Conservation (phyloP, 2,329 filamentous ascomycete genomes). For the Chaetothyriales sp. region DNA sequence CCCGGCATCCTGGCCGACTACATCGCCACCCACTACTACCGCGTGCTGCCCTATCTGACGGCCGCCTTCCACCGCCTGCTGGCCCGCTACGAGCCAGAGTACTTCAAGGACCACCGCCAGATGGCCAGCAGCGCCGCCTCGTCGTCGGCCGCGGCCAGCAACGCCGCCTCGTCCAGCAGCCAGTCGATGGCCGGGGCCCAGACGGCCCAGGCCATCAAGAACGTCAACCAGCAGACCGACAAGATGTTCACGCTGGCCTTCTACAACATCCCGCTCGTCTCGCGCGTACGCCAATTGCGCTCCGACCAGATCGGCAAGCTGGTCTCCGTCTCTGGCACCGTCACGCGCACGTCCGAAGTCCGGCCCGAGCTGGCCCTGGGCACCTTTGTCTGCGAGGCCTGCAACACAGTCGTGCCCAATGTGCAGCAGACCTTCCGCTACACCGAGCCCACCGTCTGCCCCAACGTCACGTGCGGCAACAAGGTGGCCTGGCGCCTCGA, state of each 20-base stretch:
- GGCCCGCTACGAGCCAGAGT: conserved; percentile 82
- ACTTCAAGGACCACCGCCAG: conserved; percentile 85
- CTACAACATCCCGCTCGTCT: conserved; percentile 82
- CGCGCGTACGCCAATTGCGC: conserved; percentile 69
- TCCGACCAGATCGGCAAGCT: conserved; percentile 85
- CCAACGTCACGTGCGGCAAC: conserved; percentile 76
- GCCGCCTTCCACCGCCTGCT: conserved; percentile 84
- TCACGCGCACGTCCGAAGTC: conserved; percentile 93
- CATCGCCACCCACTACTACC: conserved; percentile 83
- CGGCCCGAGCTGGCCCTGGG: conserved; percentile 82
- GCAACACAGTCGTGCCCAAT: conserved; percentile 71
- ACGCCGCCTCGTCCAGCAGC: conserved; percentile 43
- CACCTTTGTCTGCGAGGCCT: conserved; percentile 83
- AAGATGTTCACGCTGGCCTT: conserved; percentile 89
- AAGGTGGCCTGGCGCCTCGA: conserved; percentile 91
- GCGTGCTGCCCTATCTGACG: conserved; percentile 83
- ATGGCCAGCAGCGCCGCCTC: conserved; percentile 53
- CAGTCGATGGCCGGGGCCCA: conserved; percentile 49
- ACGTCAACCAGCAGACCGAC: conserved; percentile 86
- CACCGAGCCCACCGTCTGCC: conserved; percentile 91
- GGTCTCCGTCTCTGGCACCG: conserved; percentile 89
- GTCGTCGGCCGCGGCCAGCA: conserved; percentile 53
- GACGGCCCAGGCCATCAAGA: conserved; percentile 53
- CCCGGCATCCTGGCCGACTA: conserved; percentile 58
- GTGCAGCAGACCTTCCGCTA: conserved; percentile 97